phyloP scores from a whole-genome alignment of 1,284 basidiomycete species.

The Filobasidium uniguttulatum region DNA sequence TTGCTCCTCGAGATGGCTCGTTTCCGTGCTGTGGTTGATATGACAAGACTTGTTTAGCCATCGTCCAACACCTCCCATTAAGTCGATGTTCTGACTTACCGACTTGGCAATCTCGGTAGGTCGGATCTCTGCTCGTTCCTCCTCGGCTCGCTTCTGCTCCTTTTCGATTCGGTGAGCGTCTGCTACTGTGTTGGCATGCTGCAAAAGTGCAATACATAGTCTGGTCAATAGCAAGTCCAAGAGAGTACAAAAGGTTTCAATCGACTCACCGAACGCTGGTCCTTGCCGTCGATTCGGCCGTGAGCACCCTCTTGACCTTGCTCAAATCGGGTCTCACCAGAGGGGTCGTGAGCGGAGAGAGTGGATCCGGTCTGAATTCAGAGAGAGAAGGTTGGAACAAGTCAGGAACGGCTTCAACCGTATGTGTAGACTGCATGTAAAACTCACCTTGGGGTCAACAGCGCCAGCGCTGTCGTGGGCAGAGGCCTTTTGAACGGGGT shows the following conservation, averaged over 20 bases:
- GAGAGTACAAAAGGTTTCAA: background rate
- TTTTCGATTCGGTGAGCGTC: slow-evolving; percentile 19
- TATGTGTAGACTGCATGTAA: background rate
- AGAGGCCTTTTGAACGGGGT: background rate
- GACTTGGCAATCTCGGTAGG: slow-evolving; percentile 18
- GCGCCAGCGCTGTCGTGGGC: slow-evolving; percentile 13
- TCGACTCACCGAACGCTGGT: slow-evolving; percentile 15
- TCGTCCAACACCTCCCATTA: too few relatives aligned
- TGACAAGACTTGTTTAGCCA: too few relatives aligned
- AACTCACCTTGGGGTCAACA: slow-evolving; percentile 15
- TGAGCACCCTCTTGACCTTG: slow-evolving; percentile 15
- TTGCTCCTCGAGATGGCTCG: slow-evolving; percentile 48
- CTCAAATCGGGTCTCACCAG: slow-evolving; percentile 13
- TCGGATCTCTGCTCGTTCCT: slow-evolving; percentile 7
- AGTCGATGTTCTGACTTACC: too few relatives aligned
- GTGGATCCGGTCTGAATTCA: slow-evolving; percentile 13
- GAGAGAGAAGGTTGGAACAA: background rate
- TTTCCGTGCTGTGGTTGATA: slow-evolving; percentile 43
- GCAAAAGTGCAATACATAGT: too few relatives aligned
- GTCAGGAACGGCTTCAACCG: background rate
- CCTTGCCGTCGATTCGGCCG: slow-evolving; percentile 15
- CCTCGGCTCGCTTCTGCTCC: slow-evolving; percentile 18
- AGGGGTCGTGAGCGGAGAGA: slow-evolving; percentile 14
- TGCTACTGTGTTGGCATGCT: slow-evolving; percentile 17
- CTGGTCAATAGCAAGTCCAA: background rate